phyloP scores from a whole-genome alignment of 768 basidiomycete genomes.

The Boletus rubropictus region DNA sequence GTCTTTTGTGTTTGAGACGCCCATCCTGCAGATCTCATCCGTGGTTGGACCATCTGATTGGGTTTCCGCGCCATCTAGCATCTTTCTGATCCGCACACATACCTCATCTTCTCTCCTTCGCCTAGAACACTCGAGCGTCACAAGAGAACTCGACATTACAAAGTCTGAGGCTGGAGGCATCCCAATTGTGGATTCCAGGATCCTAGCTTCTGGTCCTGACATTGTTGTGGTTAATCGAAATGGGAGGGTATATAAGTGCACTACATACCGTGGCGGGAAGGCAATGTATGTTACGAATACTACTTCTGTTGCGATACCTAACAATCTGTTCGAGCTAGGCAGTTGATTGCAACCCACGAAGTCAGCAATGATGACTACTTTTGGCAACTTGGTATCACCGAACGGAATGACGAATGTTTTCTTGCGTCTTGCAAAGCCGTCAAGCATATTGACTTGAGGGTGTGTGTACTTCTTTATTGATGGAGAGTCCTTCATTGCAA shows the following conservation, averaged over 20 bases:
- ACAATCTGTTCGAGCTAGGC: slow-evolving; percentile 15
- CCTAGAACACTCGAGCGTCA: slow-evolving; percentile 22
- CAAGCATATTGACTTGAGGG: slow-evolving; percentile 50
- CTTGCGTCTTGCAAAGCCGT: slow-evolving; percentile 43
- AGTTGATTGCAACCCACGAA: slow-evolving; percentile 12
- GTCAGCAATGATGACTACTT: slow-evolving; percentile 32
- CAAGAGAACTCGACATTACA: slow-evolving; percentile 35
- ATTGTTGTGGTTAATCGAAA: slow-evolving; percentile 43
- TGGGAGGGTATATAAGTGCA: slow-evolving; percentile 49
- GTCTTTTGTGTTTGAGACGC: slow-evolving; percentile 51
- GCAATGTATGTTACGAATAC: slow-evolving; percentile 35
- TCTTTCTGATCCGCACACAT: slow-evolving; percentile 42
- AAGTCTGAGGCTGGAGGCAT: slow-evolving; percentile 38
- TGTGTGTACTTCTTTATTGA: slow-evolving; percentile 26
- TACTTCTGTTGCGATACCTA: not conserved
- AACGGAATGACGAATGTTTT: slow-evolving; percentile 35
- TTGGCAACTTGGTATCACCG: slow-evolving; percentile 46
- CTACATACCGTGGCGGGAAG: slow-evolving; percentile 32
- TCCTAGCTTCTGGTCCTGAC: slow-evolving; percentile 30
- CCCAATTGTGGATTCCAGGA: slow-evolving; percentile 44
- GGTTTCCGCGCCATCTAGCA: slow-evolving; percentile 11
- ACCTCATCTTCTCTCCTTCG: slow-evolving; percentile 39
- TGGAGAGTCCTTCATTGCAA: slow-evolving; percentile 4
- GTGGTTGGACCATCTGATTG: slow-evolving; percentile 20
- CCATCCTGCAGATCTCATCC: slow-evolving; percentile 59